Evolutionary conservation across 139 green algal genomes (phyloP), one percentile per base, ranked within the genome.

Genomic region (Diplosphaera chodatii): DNA sequence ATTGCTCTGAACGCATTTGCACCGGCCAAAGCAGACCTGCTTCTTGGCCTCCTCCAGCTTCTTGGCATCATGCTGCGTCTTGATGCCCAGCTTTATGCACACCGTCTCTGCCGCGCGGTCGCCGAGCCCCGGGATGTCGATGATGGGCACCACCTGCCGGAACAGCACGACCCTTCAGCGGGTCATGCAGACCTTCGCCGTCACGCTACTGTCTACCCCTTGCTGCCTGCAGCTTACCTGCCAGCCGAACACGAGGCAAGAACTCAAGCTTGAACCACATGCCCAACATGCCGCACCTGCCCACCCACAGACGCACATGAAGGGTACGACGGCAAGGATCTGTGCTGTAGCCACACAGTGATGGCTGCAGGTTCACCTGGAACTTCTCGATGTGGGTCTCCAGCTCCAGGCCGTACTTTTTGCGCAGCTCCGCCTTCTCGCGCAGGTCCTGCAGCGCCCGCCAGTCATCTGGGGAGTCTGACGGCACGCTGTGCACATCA

Each of bases 21-120:
- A n/a, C n/a, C n/a, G 37, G 37, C 37, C 37, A 48, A 48, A 20
- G 37, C 37, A 48, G 3, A 95, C 91, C 56, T 87, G 41, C 33
- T 88, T 67, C 90, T 99, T 99, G 48, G 95, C 95, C 76, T 97
- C 90, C 23, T 87, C 90, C 67, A 99, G 90, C 83, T 99, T 99
- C 63, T 86, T 91, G 22, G 87, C 87, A 80, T 99, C 95, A 75
- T 98, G 97, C 73, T 88, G 90, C 68, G 68, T 90, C 80, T 90
- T 81, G 56, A 99, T 94, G 81, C 97, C 97, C 40, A 98, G 85
- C 41, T 97, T 82, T 55, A 87, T 78, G 81, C 93, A 99, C 56
- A 98, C 84, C 76, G 84, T 86, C 55, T 82, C 77, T 0, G 95
- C 95, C 25, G 92, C 87, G 32, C 68, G 78, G 71, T 90, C 89